Conservation (phyloP, 257 asterid species). For the Ilex asprella region DNA sequence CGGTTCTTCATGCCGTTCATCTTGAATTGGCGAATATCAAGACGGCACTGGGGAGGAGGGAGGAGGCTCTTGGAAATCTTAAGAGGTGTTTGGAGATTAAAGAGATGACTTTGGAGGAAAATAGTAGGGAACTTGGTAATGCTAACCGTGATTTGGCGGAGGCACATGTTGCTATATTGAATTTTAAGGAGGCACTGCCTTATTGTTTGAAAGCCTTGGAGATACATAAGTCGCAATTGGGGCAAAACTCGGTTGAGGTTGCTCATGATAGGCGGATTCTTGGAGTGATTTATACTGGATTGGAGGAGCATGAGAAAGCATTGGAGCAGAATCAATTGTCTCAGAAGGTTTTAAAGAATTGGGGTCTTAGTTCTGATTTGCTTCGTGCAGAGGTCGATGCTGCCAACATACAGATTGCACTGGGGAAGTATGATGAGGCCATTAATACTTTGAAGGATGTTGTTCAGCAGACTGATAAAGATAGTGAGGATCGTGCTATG, state of each 20-base stretch:
- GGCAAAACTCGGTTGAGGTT: conserved; percentile 79
- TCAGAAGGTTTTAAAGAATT: conserved; percentile 65
- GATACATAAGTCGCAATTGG: conserved; percentile 54
- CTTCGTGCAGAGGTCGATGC: conserved; percentile 89
- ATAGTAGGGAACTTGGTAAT: conserved; percentile 73
- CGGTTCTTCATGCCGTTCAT: conserved; percentile 70
- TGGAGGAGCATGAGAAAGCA: conserved; percentile 77
- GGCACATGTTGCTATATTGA: conserved; percentile 70
- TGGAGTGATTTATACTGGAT: conserved; percentile 79
- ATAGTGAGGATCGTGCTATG: conserved; percentile 77
- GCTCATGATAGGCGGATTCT: conserved; percentile 83
- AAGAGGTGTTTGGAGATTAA: conserved; percentile 72
- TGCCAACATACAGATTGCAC: conserved; percentile 86
- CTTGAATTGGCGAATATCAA: conserved; percentile 70
- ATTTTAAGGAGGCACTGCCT: conserved; percentile 67
- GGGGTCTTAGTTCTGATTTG: conserved; percentile 77
- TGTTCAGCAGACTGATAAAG: conserved; percentile 68
- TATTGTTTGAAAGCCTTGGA: conserved; percentile 84
- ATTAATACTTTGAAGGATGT: conserved; percentile 63
- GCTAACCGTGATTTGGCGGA: conserved; percentile 83
- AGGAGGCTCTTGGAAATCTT: conserved; percentile 78
- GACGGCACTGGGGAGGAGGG: conserved; percentile 88
- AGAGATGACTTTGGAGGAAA: conserved; percentile 58
- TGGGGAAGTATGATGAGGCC: conserved; percentile 75
- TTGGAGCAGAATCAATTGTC: conserved; percentile 81